phyloP scores from a whole-genome alignment of 1,284 basidiomycete genomes.

The Puccinia hordei region DNA sequence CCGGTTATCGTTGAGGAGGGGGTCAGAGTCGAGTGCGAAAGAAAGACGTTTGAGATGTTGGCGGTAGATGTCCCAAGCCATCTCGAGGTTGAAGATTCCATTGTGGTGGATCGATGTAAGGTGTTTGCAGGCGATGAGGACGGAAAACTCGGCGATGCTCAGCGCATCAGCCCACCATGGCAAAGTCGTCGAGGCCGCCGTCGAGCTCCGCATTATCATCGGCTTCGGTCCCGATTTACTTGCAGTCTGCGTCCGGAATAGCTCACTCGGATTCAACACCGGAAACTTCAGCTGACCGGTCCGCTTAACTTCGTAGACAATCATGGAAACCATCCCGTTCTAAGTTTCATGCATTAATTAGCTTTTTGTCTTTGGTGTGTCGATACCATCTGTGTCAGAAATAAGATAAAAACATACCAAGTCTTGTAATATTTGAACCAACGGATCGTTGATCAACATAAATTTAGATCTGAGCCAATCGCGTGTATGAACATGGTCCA shows the following conservation, averaged over 20 bases:
- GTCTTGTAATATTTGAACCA: conserved; percentile 11
- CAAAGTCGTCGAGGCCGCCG: not conserved
- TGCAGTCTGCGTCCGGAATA: not conserved
- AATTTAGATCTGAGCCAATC: conserved; percentile 13
- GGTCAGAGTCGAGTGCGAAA: not conserved
- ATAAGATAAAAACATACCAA: conserved; percentile 4
- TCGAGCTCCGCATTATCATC: not conserved
- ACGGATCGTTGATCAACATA: conserved; percentile 14
- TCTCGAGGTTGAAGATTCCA: conserved; percentile 46
- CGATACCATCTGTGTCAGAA: not conserved
- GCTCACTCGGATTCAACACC: not conserved
- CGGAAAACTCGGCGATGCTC: conserved; percentile 13
- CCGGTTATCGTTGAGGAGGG: not conserved
- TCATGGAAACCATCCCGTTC: conserved; percentile 20
- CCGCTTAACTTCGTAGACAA: not conserved
- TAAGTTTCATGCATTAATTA: not conserved
- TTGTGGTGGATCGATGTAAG: conserved; percentile 10
- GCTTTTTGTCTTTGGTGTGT: not conserved
- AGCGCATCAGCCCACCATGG: conserved; percentile 29
- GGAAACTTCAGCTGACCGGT: conserved; percentile 3
- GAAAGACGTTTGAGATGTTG: conserved; percentile 30
- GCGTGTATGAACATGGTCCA: not conserved
- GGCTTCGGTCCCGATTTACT: not conserved
- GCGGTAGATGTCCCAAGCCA: conserved; percentile 45
- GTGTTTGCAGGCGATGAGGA: conserved; percentile 39